Percentiles rank a stretch among this genome's conserved stretches.
These are phyloP conservation scores for Rhazya stricta DNA, from an alignment of 257 asterid genomes.

Conservation along the genomic window DNA sequence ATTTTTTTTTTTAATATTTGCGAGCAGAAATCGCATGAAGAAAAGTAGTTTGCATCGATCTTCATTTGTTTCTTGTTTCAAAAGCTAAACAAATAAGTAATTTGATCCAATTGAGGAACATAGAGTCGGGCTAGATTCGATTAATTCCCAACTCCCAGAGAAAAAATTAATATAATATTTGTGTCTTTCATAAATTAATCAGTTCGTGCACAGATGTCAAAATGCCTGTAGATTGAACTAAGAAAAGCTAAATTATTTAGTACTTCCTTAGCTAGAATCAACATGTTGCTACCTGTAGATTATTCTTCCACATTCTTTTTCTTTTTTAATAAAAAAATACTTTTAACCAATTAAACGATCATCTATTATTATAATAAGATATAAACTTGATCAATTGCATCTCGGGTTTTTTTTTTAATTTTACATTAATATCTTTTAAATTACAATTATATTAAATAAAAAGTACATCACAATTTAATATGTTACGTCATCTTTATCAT, in stretches of 20 bases:
- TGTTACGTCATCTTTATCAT: too few relatives aligned
- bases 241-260: neutral
- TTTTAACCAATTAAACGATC: too few relatives aligned
- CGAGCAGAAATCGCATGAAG: too few relatives aligned
- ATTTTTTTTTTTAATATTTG: too few relatives aligned
- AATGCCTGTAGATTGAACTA: neutral
- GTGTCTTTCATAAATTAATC: neutral
- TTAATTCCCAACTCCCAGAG: neutral
- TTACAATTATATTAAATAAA: too few relatives aligned
- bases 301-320: neutral
- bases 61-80: neutral
- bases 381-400: too few relatives aligned
- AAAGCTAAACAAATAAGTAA: neutral
- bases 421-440: too few relatives aligned
- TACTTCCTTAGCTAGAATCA: neutral
- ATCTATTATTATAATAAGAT: too few relatives aligned
- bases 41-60: neutral
- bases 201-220: constrained; percentile 12
- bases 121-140: neutral
- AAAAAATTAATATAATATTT: neutral
- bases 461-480: too few relatives aligned
- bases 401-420: too few relatives aligned
- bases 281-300: neutral
- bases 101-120: neutral
- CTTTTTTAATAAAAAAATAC: too few relatives aligned